phyloP scores from a whole-genome alignment of 2,329 filamentous ascomycete genomes.

The Colletotrichum higginsianum region DNA sequence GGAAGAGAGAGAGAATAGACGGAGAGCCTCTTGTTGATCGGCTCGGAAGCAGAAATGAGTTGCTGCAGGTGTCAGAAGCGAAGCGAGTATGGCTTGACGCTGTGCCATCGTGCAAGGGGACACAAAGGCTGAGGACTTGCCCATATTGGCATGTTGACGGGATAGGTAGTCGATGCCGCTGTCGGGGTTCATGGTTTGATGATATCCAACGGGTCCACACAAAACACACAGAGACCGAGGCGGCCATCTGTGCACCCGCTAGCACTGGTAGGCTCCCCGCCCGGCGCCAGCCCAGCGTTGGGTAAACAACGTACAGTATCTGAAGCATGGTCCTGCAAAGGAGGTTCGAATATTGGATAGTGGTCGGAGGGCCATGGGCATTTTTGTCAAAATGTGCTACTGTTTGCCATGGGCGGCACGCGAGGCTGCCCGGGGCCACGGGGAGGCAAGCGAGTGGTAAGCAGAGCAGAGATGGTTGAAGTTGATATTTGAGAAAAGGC shows the following conservation, averaged over 20 bases:
- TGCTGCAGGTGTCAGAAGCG: conserved; percentile 36
- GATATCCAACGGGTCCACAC: not conserved
- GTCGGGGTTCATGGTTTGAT: not conserved
- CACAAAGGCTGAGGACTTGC: conserved; percentile 13
- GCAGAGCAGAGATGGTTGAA: not conserved
- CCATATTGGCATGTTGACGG: not conserved
- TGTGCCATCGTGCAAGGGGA: conserved; percentile 13
- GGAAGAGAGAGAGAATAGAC: not conserved
- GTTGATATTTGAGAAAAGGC: too few species aligned
- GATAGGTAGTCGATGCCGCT: conserved; percentile 11
- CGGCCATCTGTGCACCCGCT: conserved; percentile 8
- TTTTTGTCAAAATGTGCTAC: not conserved
- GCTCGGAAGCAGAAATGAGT: conserved; percentile 17
- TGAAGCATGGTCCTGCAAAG: conserved; percentile 17
- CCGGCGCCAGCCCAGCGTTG: not conserved
- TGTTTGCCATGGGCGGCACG: not conserved
- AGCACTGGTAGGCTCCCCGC: conserved; percentile 3
- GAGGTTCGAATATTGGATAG: not conserved
- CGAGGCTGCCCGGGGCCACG: not conserved
- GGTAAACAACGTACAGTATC: not conserved
- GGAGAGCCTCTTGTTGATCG: not conserved
- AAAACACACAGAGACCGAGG: not conserved
- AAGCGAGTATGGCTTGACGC: conserved; percentile 34
- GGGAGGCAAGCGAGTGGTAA: conserved; percentile 7
- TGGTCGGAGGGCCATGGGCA: not conserved